Percentiles rank a stretch among this genome's conserved stretches.
phyloP scores from a whole-genome alignment of 2,329 filamentous ascomycete genomes.

The Penicillium sp. region DNA sequence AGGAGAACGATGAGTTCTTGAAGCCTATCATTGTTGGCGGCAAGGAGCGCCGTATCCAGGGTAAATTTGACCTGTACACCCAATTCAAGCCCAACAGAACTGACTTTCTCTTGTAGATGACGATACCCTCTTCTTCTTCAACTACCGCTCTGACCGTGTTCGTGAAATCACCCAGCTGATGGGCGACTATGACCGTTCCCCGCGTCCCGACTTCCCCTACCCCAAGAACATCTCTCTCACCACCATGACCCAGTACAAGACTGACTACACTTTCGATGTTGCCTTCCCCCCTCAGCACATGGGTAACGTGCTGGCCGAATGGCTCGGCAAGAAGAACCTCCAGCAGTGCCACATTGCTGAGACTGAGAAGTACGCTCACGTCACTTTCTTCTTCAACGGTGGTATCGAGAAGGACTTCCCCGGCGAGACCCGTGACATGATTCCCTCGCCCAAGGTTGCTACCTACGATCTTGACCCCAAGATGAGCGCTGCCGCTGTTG shows the following conservation, averaged over 20 bases:
- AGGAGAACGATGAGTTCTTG: slow-evolving; percentile 95
- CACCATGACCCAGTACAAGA: slow-evolving; percentile 99
- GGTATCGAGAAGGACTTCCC: slow-evolving; percentile 96
- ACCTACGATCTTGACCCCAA: slow-evolving; percentile 94
- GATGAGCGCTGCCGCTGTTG: slow-evolving; percentile 92
- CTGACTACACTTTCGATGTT: slow-evolving; percentile 85
- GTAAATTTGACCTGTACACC: slow-evolving; percentile 46
- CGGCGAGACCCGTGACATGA: slow-evolving; percentile 88
- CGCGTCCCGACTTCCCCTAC: slow-evolving; percentile 86
- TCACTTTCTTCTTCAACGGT: slow-evolving; percentile 99
- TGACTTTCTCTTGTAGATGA: slow-evolving; percentile 59
- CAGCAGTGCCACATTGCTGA: slow-evolving; percentile 96
- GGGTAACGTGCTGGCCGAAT: slow-evolving; percentile 98
- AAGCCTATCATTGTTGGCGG: slow-evolving; percentile 96
- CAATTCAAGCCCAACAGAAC: slow-evolving; percentile 3
- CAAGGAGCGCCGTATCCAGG: slow-evolving; percentile 80
- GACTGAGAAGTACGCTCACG: slow-evolving; percentile 99
- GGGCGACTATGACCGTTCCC: slow-evolving; percentile 88
- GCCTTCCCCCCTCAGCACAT: slow-evolving; percentile 94
- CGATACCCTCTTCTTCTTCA: slow-evolving; percentile 99
- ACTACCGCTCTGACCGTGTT: slow-evolving; percentile 97
- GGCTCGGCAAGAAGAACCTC: slow-evolving; percentile 83
- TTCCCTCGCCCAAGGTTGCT: slow-evolving; percentile 89
- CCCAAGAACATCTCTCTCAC: slow-evolving; percentile 84
- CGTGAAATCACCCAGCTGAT: slow-evolving; percentile 94